These are phyloP conservation scores for Phytophthora fragariae DNA, from an alignment of 352 stramenopile species.

Conservation along the genomic window DNA sequence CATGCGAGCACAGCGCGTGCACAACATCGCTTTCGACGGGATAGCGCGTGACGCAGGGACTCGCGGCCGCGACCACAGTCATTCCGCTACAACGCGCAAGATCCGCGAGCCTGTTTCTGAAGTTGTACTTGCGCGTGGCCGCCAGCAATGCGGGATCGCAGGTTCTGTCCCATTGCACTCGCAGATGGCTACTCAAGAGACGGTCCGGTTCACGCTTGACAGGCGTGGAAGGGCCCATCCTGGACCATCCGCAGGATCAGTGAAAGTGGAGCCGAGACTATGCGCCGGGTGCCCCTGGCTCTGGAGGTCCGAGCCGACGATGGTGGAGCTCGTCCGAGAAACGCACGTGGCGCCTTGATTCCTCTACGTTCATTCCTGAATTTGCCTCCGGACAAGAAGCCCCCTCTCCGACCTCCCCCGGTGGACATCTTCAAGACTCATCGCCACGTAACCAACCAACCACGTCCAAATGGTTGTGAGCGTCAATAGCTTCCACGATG, in stretches of 20 bases:
- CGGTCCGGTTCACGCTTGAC: slow-evolving; percentile 19
- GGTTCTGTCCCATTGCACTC: slow-evolving; percentile 21
- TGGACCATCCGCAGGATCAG: slow-evolving; percentile 17
- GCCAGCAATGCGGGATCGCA: slow-evolving; percentile 17
- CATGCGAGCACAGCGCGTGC: slow-evolving; percentile 16
- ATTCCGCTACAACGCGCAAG: slow-evolving; percentile 30
- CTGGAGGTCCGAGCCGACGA: slow-evolving; percentile 25
- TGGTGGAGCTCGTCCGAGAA: slow-evolving; percentile 18
- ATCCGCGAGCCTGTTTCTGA: slow-evolving; percentile 22
- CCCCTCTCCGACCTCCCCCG: not conserved
- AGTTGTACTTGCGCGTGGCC: slow-evolving; percentile 24
- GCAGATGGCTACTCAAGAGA: slow-evolving; percentile 36
- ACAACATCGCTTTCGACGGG: slow-evolving; percentile 27
- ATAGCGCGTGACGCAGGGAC: slow-evolving; percentile 13
- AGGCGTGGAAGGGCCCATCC: slow-evolving; percentile 15
- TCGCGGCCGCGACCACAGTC: slow-evolving; percentile 1
- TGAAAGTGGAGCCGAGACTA: slow-evolving; percentile 27
- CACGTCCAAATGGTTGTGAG: slow-evolving; percentile 15
- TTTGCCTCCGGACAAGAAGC: slow-evolving; percentile 27
- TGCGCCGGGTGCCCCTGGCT: slow-evolving; percentile 24
- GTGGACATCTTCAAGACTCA: slow-evolving; percentile 24
- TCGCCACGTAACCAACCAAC: slow-evolving; percentile 6
- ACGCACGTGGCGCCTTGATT: slow-evolving; percentile 24
- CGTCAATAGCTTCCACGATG: slow-evolving; percentile 33
- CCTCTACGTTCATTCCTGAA: slow-evolving; percentile 34